A percentile compares a stretch with the other conserved stretches of the same genome.
Evolutionary conservation across 768 basidiomycete genomes (phyloP).

Genomic region (Lactifluus pinguis): DNA sequence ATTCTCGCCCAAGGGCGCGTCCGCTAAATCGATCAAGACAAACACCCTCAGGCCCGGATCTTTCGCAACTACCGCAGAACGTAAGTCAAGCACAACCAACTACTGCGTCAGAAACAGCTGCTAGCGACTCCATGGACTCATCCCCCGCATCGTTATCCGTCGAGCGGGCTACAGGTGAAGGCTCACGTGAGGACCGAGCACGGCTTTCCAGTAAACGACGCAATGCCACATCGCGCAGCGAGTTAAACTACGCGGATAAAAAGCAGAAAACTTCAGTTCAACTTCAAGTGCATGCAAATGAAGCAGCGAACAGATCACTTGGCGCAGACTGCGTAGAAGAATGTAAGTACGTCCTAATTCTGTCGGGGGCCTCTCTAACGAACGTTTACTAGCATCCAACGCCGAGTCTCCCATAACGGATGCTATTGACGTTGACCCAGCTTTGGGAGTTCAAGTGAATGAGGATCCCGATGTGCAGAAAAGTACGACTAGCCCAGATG

Average conservation of each 20-base stretch:
- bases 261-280: neutral
- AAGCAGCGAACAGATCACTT: neutral
- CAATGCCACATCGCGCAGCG: neutral
- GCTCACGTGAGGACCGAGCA: neutral
- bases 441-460: neutral
- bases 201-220: neutral
- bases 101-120: neutral
- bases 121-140: neutral
- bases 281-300: neutral
- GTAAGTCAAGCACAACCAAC: neutral
- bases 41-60: neutral
- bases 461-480: neutral
- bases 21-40: neutral
- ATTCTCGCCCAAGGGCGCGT: constrained; percentile 4
- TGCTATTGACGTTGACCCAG: neutral
- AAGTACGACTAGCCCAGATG: neutral
- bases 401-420: neutral
- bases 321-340: neutral
- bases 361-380: neutral
- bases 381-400: neutral
- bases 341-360: neutral
- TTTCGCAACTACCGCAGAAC: neutral
- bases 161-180: neutral
- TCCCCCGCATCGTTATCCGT: neutral
- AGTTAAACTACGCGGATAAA: neutral